A percentile compares a stretch with the other conserved stretches of the same genome.
These are phyloP conservation scores for Volvox reticuliferus DNA, from an alignment of 139 green algal genomes.

Conservation along the genomic window DNA sequence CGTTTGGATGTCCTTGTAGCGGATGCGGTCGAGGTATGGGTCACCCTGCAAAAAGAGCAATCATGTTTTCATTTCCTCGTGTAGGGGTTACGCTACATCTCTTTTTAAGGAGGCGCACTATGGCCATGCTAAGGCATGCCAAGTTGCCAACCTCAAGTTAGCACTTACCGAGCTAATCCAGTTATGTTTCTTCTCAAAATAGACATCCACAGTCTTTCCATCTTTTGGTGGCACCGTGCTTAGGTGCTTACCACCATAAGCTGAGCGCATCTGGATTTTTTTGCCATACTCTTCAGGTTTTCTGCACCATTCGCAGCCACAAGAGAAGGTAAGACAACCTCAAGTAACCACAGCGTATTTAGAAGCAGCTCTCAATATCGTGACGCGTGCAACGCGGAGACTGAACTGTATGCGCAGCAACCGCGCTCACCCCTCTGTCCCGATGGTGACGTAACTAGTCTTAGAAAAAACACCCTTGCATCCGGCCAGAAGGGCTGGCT, in stretches of 20 bases:
- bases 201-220: conserved; percentile 74
- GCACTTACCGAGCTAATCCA: conserved; percentile 67
- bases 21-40: conserved; percentile 75
- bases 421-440: conserved; percentile 56
- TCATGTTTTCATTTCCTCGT: neutral
- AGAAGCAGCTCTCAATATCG: neutral
- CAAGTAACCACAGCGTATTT: neutral
- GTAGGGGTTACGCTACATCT: too few species aligned
- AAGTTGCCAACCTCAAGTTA: neutral
- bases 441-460: conserved; percentile 79
- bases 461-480: conserved; percentile 80
- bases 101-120: too few species aligned
- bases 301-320: conserved; percentile 35
- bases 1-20: conserved; percentile 74
- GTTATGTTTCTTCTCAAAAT: conserved; percentile 85
- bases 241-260: conserved; percentile 80
- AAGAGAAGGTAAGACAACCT: neutral
- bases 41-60: conserved; percentile 53
- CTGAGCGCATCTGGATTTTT: conserved; percentile 59
- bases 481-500: conserved; percentile 71
- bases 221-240: conserved; percentile 61
- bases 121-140: neutral
- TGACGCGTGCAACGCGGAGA: neutral
- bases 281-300: conserved; percentile 73
- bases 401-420: neutral